Percentiles rank a stretch among this genome's conserved stretches.
These are phyloP conservation scores for Pestalotiopsis fici DNA, from an alignment of 2,329 filamentous ascomycete genomes.

Conservation along the genomic window DNA sequence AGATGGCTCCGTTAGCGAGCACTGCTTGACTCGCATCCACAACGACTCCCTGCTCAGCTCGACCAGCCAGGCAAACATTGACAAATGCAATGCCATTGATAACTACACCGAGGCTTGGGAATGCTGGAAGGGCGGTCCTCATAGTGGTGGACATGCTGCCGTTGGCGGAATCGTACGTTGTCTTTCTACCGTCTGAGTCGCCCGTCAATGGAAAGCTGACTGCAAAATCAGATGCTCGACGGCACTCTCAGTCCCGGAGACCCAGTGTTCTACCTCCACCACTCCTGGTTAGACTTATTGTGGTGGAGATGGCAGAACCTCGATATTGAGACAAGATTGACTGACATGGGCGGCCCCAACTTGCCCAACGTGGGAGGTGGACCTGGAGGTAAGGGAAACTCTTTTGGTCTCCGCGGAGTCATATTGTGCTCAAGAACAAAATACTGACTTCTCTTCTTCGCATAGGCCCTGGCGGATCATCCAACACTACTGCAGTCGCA, in stretches of 20 bases:
- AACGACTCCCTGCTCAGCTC: neutral
- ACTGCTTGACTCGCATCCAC: neutral
- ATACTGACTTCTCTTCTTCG: neutral
- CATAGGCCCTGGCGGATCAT: neutral
- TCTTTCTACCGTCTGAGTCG: too few relatives aligned
- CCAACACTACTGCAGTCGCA: neutral
- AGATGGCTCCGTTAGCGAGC: neutral
- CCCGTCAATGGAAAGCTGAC: neutral
- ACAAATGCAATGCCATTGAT: slow-evolving; percentile 8
- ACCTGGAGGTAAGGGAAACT: neutral
- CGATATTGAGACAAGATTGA: slow-evolving; percentile 20
- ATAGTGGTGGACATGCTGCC: slow-evolving; percentile 22
- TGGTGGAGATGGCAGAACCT: slow-evolving; percentile 30
- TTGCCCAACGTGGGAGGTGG: slow-evolving; percentile 8
- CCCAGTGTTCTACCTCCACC: slow-evolving; percentile 31
- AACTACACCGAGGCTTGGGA: slow-evolving; percentile 16
- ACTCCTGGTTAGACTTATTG: slow-evolving; percentile 27
- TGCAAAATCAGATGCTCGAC: slow-evolving; percentile 13
- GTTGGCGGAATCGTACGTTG: slow-evolving; percentile 17
- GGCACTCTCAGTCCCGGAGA: slow-evolving; percentile 31
- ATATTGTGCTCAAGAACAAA: neutral
- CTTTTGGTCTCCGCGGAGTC: neutral
- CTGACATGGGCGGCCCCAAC: slow-evolving; percentile 22
- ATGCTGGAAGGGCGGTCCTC: slow-evolving; percentile 19
- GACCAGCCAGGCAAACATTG: slow-evolving; percentile 4